These are phyloP conservation scores for Paraglomus occultum DNA, from an alignment of 192 early-diverging fungal genomes.

Conservation along the genomic window DNA sequence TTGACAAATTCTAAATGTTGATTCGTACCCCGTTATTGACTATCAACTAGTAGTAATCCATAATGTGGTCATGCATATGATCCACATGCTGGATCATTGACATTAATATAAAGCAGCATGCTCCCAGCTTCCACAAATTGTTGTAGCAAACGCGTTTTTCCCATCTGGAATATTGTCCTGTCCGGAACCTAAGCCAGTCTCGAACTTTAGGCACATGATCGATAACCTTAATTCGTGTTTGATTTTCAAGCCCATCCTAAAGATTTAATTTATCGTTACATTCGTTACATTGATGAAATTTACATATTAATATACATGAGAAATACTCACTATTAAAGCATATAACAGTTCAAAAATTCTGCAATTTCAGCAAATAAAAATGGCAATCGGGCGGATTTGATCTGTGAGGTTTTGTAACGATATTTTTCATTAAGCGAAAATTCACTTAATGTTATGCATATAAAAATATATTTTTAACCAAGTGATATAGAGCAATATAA, in stretches of 20 bases:
- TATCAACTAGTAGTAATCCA: too few relatives aligned
- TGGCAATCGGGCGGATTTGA: conserved; percentile 5
- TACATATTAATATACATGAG: conserved; percentile 1
- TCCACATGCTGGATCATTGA: too few relatives aligned
- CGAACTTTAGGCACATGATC: conserved; percentile 6
- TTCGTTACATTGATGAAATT: background rate
- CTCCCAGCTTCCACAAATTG: too few relatives aligned
- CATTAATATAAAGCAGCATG: too few relatives aligned
- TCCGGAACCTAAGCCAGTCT: conserved; percentile 29
- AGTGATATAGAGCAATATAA: background rate
- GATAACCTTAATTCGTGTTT: conserved; percentile 19
- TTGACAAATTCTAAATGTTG: too few relatives aligned
- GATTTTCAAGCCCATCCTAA: conserved; percentile 15
- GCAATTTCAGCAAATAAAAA: conserved; percentile 23
- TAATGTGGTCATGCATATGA: too few relatives aligned
- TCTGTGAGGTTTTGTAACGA: conserved; percentile 4
- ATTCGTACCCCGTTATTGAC: too few relatives aligned
- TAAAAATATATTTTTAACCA: conserved; percentile 19
- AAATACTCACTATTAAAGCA: conserved; percentile 21
- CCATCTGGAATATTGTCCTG: too few relatives aligned
- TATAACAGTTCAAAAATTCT: conserved; percentile 23
- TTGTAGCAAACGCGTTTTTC: too few relatives aligned
- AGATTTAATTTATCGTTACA: conserved; percentile 8
- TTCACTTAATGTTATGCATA: conserved; percentile 4
- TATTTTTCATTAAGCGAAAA: background rate